Evolutionary conservation across 2,329 filamentous ascomycete species (phyloP).

Genomic region (Dryadomyces quercivorus): DNA sequence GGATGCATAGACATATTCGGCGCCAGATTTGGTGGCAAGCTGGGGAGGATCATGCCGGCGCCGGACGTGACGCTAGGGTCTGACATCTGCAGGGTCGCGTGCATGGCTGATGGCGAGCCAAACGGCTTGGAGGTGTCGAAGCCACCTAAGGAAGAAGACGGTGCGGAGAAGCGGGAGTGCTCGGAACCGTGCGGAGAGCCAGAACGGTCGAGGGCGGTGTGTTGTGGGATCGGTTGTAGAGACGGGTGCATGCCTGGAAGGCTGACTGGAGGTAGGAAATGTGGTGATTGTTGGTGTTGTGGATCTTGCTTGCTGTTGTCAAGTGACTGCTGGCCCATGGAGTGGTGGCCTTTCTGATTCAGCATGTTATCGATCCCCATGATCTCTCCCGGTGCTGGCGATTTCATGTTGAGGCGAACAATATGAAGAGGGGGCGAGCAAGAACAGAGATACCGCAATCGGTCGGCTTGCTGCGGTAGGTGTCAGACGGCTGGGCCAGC

Average conservation of each 20-base stretch:
- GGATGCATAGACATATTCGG: conserved; percentile 13
- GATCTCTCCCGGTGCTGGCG: conserved; percentile 32
- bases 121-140: conserved; percentile 32
- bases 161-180: conserved; percentile 42
- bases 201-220: conserved; percentile 35
- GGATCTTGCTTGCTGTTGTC: conserved; percentile 7
- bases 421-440: not conserved
- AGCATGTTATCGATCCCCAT: conserved; percentile 42
- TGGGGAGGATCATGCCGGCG: conserved; percentile 28
- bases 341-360: conserved; percentile 30
- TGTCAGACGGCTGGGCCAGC: not conserved
- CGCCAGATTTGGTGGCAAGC: conserved; percentile 22
- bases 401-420: conserved; percentile 21
- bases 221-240: conserved; percentile 12
- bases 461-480: no score
- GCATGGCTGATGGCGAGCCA: conserved; percentile 38
- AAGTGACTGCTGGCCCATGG: conserved; percentile 19
- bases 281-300: conserved; percentile 6
- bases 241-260: conserved; percentile 12
- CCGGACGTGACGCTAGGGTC: conserved; percentile 24
- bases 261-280: conserved; percentile 8
- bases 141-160: conserved; percentile 25
- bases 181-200: conserved; percentile 49
- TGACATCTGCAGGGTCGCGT: conserved; percentile 32
- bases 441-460: not conserved